These are phyloP conservation scores for Bertia moriformis DNA, from an alignment of 2,329 filamentous ascomycete species.

Conservation along the genomic window DNA sequence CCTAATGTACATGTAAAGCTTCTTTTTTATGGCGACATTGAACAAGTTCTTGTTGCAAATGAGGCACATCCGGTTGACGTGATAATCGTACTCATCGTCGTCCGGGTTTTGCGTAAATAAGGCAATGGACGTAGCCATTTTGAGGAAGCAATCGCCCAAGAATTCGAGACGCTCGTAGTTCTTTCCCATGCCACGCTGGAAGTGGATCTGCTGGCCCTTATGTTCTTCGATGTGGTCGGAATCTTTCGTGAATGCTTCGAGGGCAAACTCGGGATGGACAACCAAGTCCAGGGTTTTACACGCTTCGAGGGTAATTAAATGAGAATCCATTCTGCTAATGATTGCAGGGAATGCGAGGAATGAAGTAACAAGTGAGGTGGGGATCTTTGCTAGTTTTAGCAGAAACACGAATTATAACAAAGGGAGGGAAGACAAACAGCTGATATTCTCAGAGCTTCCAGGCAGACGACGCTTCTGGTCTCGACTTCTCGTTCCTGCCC, in stretches of 20 bases:
- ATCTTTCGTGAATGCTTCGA: constrained; percentile 88
- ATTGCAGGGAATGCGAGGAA: constrained; percentile 69
- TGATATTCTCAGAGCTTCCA: constrained; percentile 66
- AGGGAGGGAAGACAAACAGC: constrained; percentile 27
- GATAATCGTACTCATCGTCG: constrained; percentile 72
- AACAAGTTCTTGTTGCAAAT: constrained; percentile 86
- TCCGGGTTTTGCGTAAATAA: constrained; percentile 65
- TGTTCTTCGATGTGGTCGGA: constrained; percentile 72
- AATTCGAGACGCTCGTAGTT: constrained; percentile 95
- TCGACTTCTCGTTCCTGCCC: constrained; percentile 26
- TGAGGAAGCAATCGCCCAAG: constrained; percentile 82
- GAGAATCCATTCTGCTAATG: constrained; percentile 69
- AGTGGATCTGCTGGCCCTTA: constrained; percentile 50
- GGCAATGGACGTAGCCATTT: constrained; percentile 86
- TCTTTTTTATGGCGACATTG: constrained; percentile 54
- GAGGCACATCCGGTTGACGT: constrained; percentile 79
- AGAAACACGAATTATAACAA: constrained; percentile 8
- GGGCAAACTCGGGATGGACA: constrained; percentile 53
- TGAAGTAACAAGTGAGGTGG: constrained; percentile 55
- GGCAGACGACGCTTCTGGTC: constrained; percentile 44
- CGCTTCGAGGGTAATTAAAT: constrained; percentile 66
- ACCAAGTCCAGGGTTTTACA: constrained; percentile 49
- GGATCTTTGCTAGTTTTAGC: constrained; percentile 35
- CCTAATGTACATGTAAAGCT: constrained; percentile 62
- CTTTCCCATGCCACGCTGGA: constrained; percentile 73